These are phyloP conservation scores for Bathelium albidoporum DNA, from an alignment of 495 filamentous ascomycete genomes.

Conservation along the genomic window DNA sequence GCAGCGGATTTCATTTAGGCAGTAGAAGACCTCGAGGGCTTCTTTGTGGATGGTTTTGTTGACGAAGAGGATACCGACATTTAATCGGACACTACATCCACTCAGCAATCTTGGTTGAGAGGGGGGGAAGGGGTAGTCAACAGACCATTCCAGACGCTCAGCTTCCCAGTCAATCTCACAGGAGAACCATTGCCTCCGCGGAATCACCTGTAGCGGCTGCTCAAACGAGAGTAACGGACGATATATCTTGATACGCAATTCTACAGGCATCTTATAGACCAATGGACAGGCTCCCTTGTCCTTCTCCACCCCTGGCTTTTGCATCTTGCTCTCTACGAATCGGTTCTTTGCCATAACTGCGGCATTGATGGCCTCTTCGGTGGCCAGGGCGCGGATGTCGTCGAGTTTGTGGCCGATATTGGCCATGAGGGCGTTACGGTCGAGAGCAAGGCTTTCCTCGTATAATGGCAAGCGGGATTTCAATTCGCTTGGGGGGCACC, in stretches of 20 bases:
- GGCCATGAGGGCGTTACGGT: neutral
- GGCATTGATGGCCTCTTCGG: neutral
- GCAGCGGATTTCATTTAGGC: neutral
- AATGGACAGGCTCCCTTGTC: neutral
- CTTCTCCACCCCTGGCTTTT: neutral
- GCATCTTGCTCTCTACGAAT: neutral
- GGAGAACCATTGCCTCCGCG: neutral
- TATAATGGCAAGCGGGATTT: neutral
- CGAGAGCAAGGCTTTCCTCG: neutral
- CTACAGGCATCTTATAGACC: neutral
- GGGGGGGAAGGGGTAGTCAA: neutral
- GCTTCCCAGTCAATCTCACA: neutral
- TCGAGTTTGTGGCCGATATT: neutral
- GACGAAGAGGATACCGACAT: neutral
- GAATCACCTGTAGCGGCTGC: neutral
- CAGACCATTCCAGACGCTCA: neutral
- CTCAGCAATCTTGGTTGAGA: neutral
- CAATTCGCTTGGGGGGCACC: neutral
- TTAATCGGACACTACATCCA: neutral
- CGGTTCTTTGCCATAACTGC: neutral
- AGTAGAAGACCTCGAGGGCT: neutral
- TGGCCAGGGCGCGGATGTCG: neutral
- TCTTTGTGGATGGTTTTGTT: neutral
- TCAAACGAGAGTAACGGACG: neutral
- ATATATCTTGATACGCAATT: neutral